Conservation (phyloP, 2,329 filamentous ascomycete genomes). For the Apiospora koreana region DNA sequence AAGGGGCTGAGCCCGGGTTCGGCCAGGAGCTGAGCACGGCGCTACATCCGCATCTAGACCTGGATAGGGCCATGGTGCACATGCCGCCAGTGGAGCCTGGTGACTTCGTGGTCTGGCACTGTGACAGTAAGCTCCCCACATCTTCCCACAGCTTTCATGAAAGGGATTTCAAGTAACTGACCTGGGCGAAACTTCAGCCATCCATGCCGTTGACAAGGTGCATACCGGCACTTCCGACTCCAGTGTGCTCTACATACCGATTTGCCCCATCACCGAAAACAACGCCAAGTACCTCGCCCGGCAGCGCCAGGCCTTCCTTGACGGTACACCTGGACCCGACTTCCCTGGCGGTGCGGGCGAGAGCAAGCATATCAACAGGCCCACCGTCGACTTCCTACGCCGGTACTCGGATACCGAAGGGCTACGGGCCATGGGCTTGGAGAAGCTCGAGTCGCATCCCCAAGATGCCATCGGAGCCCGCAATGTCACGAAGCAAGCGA, state of each 20-base stretch:
- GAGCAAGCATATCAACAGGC: slow-evolving; percentile 49
- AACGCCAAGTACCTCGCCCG: slow-evolving; percentile 72
- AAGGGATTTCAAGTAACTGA: not conserved
- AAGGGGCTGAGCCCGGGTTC: slow-evolving; percentile 68
- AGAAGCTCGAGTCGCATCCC: slow-evolving; percentile 32
- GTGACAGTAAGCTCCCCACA: slow-evolving; percentile 58
- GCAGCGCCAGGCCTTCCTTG: slow-evolving; percentile 71
- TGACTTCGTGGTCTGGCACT: slow-evolving; percentile 84
- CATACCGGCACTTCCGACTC: slow-evolving; percentile 74
- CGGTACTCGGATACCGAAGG: slow-evolving; percentile 34
- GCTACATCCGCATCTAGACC: slow-evolving; percentile 70
- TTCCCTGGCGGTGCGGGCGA: slow-evolving; percentile 75
- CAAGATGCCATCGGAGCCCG: slow-evolving; percentile 36
- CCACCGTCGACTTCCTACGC: slow-evolving; percentile 40
- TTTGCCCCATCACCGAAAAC: slow-evolving; percentile 74
- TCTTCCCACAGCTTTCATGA: not conserved
- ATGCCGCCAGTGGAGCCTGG: slow-evolving; percentile 69
- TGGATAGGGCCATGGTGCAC: slow-evolving; percentile 70
- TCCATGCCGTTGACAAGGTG: slow-evolving; percentile 81
- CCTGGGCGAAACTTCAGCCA: slow-evolving; percentile 37
- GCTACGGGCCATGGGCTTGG: slow-evolving; percentile 47
- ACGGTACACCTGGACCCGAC: slow-evolving; percentile 68
- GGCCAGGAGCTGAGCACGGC: slow-evolving; percentile 67
- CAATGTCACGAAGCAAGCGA: slow-evolving; percentile 41
- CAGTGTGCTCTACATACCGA: slow-evolving; percentile 86